Percentiles rank a stretch among this genome's conserved stretches.
Conservation (phyloP, 345 rosid genomes). For the Eucalyptus tenuipes region DNA sequence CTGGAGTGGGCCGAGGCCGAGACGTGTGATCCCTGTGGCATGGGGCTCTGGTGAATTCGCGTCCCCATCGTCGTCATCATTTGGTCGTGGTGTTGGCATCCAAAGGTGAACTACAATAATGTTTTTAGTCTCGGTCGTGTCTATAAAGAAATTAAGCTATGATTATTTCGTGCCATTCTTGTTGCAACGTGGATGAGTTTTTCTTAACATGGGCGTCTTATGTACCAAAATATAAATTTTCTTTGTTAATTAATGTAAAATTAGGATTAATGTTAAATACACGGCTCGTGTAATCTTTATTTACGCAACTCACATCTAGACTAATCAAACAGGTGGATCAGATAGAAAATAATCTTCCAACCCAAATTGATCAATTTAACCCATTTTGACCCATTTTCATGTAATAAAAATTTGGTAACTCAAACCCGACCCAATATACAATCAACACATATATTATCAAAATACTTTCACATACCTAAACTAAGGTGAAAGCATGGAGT, state of each 20-base stretch:
- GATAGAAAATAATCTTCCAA: rapidly evolving
- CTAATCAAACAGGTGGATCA: rapidly evolving
- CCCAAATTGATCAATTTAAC: rapidly evolving
- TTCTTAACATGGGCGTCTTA: neutral
- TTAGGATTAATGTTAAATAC: neutral
- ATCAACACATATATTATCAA: no score
- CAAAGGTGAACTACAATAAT: neutral
- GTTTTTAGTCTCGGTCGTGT: neutral
- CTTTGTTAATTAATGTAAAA: neutral
- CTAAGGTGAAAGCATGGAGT: rapidly evolving
- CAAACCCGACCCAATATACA: no score
- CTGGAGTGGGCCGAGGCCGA: neutral
- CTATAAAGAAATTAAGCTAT: neutral
- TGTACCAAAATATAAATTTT: neutral
- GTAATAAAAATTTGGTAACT: no score
- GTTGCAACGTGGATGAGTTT: neutral
- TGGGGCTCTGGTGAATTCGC: neutral
- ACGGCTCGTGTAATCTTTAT: neutral
- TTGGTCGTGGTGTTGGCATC: neutral
- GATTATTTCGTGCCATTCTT: neutral
- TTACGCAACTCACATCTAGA: neutral
- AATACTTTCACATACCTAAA: neutral
- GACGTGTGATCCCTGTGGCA: rapidly evolving
- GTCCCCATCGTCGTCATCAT: neutral
- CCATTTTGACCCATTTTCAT: rapidly evolving